Evolutionary conservation across 2,329 filamentous ascomycete genomes (phyloP), one percentile per base, ranked within the genome.

Genomic region (Sporothrix schenckii): DNA sequence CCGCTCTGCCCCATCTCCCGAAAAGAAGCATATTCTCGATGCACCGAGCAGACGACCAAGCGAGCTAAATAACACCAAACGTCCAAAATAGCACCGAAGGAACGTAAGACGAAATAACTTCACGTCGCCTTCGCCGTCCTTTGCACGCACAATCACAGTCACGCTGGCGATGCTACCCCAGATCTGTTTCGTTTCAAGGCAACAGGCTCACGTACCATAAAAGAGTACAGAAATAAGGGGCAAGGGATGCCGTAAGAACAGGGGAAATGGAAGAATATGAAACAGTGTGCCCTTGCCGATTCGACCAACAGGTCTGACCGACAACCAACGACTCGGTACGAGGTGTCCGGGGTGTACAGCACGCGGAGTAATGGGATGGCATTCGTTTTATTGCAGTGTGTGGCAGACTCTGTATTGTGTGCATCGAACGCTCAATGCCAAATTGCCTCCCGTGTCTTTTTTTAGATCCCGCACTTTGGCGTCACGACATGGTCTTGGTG

Each of bases 361-460:
- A 34, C 3, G 9, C 34, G 6, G 34, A 24, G 30, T 16, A 39
- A 21, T 16, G 56, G 44, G 11, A 14, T 61, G n/a, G 11, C 44
- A 4, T n/a, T 34, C n/a, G 34, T 24, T 44, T 60, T 60, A 1
- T n/a, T 39, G 56, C n/a, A 16, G 39, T 47, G 39, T 19, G 6
- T 34, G 34, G 6, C 4, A 34, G 4, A 34, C 7, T 34, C 7
- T 34, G 30, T 34, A 34, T n/a, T 61, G 34, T 61, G 56, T 61
- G 53, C 39, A 39, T 61, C 19, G 19, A 24, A 13, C 34, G 4
- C 34, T 9, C 4, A 41, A 21, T 44, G 13, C 4, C 21, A 47
- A 44, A 24, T 44, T 44, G 56, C 56, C 39, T 60, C 44, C 60
- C 60, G 60, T 63, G 60, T 63, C 60, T 63, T 63, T 63, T 63